Evolutionary conservation across 2,329 filamentous ascomycete species (phyloP).

Genomic region (Saccharata proteae): DNA sequence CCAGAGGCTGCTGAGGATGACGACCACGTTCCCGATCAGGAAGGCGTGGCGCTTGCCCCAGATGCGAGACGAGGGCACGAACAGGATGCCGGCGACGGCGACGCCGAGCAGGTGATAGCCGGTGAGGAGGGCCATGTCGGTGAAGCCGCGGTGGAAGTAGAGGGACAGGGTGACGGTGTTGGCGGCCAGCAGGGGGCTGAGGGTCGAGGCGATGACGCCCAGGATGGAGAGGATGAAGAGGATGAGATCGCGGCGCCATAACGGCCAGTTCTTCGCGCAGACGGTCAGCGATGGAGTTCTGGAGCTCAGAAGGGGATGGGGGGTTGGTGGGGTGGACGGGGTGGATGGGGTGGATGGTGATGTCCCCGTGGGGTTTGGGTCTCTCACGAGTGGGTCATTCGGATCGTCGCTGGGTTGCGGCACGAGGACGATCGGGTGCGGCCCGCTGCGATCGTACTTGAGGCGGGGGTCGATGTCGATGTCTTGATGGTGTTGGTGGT

Average conservation of each 20-base stretch:
- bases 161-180: slow-evolving; percentile 70
- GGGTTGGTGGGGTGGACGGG: slow-evolving; percentile 13
- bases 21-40: slow-evolving; percentile 60
- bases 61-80: slow-evolving; percentile 75
- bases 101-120: slow-evolving; percentile 80
- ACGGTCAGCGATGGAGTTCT: slow-evolving; percentile 2
- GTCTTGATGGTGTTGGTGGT: slow-evolving; percentile 15
- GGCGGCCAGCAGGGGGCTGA: slow-evolving; percentile 77
- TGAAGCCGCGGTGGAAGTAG: slow-evolving; percentile 54
- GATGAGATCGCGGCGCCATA: slow-evolving; percentile 75
- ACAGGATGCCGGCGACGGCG: slow-evolving; percentile 68
- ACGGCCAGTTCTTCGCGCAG: slow-evolving; percentile 57
- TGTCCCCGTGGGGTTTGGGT: slow-evolving; percentile 1
- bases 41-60: slow-evolving; percentile 92
- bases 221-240: slow-evolving; percentile 66
- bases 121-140: slow-evolving; percentile 68
- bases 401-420: slow-evolving; percentile 86
- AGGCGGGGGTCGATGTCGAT: slow-evolving; percentile 33
- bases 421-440: slow-evolving; percentile 57
- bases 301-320: background rate
- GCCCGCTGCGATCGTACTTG: slow-evolving; percentile 61
- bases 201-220: slow-evolving; percentile 70
- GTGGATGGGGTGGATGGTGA: background rate
- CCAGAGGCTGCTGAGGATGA: slow-evolving; percentile 68
- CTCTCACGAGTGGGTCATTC: slow-evolving; percentile 65